phyloP scores from a whole-genome alignment of 345 rosid genomes.

The Populus alba region DNA sequence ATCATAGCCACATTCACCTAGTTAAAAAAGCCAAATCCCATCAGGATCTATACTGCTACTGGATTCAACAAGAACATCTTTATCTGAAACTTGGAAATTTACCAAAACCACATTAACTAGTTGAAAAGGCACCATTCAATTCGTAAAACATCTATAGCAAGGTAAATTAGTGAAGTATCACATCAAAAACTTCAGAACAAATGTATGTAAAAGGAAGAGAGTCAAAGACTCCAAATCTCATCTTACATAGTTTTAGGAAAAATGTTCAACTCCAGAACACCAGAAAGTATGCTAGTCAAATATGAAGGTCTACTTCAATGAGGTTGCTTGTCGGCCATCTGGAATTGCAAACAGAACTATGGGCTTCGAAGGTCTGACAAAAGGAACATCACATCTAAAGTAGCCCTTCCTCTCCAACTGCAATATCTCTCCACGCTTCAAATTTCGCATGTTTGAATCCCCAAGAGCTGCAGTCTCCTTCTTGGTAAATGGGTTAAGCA shows the following conservation, averaged over 20 bases:
- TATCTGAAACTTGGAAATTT: neutral
- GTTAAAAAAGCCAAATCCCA: neutral
- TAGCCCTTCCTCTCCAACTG: slow-evolving; percentile 97
- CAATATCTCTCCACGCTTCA: slow-evolving; percentile 62
- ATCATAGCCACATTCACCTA: neutral
- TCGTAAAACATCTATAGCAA: neutral
- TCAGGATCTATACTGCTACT: neutral
- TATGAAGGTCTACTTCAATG: slow-evolving; percentile 24
- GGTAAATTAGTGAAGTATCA: neutral
- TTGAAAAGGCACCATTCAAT: neutral
- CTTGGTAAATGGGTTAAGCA: slow-evolving; percentile 66
- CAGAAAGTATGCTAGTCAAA: neutral
- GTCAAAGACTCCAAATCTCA: neutral
- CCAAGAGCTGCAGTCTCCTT: slow-evolving; percentile 70
- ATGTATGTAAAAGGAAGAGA: neutral
- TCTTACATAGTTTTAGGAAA: neutral
- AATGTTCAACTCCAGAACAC: neutral
- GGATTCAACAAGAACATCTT: neutral
- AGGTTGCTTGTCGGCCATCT: slow-evolving; percentile 61
- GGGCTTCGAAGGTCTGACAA: slow-evolving; percentile 60
- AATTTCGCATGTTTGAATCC: slow-evolving; percentile 81
- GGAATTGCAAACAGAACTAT: slow-evolving; percentile 75
- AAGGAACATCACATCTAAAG: slow-evolving; percentile 82
- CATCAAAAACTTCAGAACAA: neutral
- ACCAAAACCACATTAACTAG: neutral